Conservation (phyloP, 345 rosid species). For the Kernera saxatilis region DNA sequence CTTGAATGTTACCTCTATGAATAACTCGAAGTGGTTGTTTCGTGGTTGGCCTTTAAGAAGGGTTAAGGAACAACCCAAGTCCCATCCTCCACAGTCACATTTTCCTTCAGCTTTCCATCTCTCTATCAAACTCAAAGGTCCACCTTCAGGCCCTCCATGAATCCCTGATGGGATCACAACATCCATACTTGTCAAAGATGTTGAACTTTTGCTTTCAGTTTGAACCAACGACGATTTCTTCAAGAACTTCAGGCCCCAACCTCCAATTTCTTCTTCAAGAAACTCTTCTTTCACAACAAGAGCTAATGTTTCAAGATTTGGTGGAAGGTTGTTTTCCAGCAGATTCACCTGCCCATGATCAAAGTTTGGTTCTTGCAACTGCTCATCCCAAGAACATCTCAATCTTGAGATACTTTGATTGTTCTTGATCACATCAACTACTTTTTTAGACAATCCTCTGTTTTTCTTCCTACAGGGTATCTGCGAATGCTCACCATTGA, state of each 20-base stretch:
- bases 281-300: slow-evolving; percentile 50
- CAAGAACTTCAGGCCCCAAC: slow-evolving; percentile 90
- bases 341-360: slow-evolving; percentile 26
- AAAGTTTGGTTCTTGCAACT: slow-evolving; percentile 27
- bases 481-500: slow-evolving; percentile 34
- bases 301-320: slow-evolving; percentile 66
- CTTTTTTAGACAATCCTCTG: slow-evolving; percentile 54
- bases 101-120: slow-evolving; percentile 81
- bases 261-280: slow-evolving; percentile 38
- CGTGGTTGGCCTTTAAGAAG: slow-evolving; percentile 40
- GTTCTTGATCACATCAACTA: slow-evolving; percentile 40
- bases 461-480: slow-evolving; percentile 30
- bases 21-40: slow-evolving; percentile 44
- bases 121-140: slow-evolving; percentile 63
- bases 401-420: slow-evolving; percentile 42
- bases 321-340: slow-evolving; percentile 39
- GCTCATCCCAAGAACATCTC: slow-evolving; percentile 42
- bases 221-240: slow-evolving; percentile 30
- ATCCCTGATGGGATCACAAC: slow-evolving; percentile 68
- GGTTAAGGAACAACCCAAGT: slow-evolving; percentile 70
- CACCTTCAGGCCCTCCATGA: slow-evolving; percentile 69
- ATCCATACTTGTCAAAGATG: slow-evolving; percentile 42
- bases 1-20: slow-evolving; percentile 12
- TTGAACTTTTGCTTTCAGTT: slow-evolving; percentile 21
- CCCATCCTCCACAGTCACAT: slow-evolving; percentile 97